Evolutionary conservation across 495 filamentous ascomycete species (phyloP).

Genomic region (Hypoxylon fuscum): DNA sequence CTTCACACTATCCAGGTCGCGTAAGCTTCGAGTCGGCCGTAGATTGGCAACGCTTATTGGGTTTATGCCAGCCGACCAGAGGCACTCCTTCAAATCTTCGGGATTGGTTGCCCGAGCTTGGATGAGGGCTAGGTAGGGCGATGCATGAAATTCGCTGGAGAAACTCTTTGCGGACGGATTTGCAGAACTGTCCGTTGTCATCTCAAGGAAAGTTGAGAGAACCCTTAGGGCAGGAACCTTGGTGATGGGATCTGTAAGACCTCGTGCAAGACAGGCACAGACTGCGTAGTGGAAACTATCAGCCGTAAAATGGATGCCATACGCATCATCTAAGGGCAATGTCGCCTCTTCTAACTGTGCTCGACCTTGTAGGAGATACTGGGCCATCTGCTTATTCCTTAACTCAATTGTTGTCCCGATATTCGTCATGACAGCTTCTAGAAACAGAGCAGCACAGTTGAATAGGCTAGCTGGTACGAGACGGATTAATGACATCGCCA

Average conservation of each 20-base stretch:
- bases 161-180: constrained; percentile 26
- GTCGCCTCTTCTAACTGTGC: constrained; percentile 65
- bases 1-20: constrained; percentile 54
- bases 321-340: constrained; percentile 65
- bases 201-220: constrained; percentile 66
- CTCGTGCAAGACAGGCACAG: constrained; percentile 66
- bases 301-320: constrained; percentile 67
- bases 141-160: constrained; percentile 49
- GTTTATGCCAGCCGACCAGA: constrained; percentile 62
- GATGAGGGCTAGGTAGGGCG: constrained; percentile 62
- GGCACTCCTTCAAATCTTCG: constrained; percentile 60
- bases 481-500: constrained; percentile 70
- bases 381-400: constrained; percentile 64
- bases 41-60: constrained; percentile 45
- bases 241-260: constrained; percentile 66
- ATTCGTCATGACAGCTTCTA: constrained; percentile 69
- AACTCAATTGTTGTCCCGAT: constrained; percentile 66
- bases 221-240: constrained; percentile 63
- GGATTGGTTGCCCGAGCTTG: constrained; percentile 54
- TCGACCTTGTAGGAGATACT: constrained; percentile 65
- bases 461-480: constrained; percentile 66
- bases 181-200: constrained; percentile 54
- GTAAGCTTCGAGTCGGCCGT: constrained; percentile 45
- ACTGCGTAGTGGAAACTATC: constrained; percentile 72
- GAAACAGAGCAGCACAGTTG: constrained; percentile 67